Evolutionary conservation across 1,139 yeast genomes (phyloP).

Genomic region (Spencermartinsiella ligniputridi): DNA sequence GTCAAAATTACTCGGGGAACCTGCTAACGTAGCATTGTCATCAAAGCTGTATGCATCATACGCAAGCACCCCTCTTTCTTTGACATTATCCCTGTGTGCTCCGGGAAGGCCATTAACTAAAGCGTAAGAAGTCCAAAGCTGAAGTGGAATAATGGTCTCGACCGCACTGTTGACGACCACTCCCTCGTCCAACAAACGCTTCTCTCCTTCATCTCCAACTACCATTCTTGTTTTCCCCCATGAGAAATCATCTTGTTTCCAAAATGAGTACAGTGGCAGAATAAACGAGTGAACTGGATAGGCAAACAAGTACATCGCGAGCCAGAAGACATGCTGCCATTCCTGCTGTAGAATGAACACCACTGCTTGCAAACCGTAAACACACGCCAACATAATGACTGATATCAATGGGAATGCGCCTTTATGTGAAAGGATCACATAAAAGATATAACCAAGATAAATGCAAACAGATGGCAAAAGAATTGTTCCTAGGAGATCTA

Average conservation of each 20-base stretch:
- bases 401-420: constrained; percentile 35
- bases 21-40: constrained; percentile 3
- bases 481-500: constrained; percentile 36
- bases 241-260: constrained; percentile 37
- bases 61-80: constrained; percentile 2
- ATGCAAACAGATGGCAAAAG: constrained; percentile 36
- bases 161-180: constrained; percentile 5
- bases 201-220: constrained; percentile 27
- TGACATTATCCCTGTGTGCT: constrained; percentile 22
- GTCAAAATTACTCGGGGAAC: neutral
- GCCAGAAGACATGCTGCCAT: constrained; percentile 40
- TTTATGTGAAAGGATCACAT: constrained; percentile 29
- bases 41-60: constrained; percentile 2
- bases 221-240: constrained; percentile 40
- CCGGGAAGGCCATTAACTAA: constrained; percentile 28
- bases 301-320: constrained; percentile 35
- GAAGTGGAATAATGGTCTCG: constrained; percentile 24
- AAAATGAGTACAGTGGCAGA: constrained; percentile 36
- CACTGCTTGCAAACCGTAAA: constrained; percentile 36
- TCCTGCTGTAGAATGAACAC: constrained; percentile 34
- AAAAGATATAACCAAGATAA: constrained; percentile 34
- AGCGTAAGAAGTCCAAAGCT: constrained; percentile 30
- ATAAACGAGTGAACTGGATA: constrained; percentile 37
- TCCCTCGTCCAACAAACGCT: constrained; percentile 29
- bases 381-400: constrained; percentile 32